phyloP scores from a whole-genome alignment of 2,329 filamentous ascomycete species.

The Herpotrichia juniperi region DNA sequence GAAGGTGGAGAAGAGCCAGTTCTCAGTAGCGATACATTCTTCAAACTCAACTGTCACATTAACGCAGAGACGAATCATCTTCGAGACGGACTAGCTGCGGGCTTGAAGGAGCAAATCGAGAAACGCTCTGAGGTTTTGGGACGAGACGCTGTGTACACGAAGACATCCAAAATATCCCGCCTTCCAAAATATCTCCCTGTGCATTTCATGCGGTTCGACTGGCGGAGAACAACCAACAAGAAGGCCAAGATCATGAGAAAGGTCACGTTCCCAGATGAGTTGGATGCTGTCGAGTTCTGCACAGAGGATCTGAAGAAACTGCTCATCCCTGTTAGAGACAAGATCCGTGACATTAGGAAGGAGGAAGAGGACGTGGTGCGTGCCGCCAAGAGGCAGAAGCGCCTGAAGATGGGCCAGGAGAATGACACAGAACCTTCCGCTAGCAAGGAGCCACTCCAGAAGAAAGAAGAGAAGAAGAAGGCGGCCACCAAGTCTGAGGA shows the following conservation, averaged over 20 bases:
- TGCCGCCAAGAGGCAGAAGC: constrained; percentile 89
- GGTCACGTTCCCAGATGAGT: constrained; percentile 91
- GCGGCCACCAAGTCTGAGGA: constrained; percentile 61
- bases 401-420: constrained; percentile 62
- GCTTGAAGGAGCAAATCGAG: constrained; percentile 85
- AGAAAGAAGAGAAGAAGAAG: constrained; percentile 52
- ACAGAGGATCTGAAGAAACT: constrained; percentile 84
- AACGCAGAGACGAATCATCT: constrained; percentile 86
- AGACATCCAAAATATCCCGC: constrained; percentile 86
- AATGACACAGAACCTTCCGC: constrained; percentile 51
- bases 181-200: constrained; percentile 95
- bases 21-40: constrained; percentile 74
- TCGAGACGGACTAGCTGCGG: constrained; percentile 82
- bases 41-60: constrained; percentile 97
- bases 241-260: constrained; percentile 99
- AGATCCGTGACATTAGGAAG: constrained; percentile 92
- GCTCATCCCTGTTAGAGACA: constrained; percentile 91
- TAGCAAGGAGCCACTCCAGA: constrained; percentile 57
- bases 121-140: constrained; percentile 81
- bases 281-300: constrained; percentile 94
- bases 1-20: constrained; percentile 75
- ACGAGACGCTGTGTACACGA: constrained; percentile 84
- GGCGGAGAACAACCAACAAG: constrained; percentile 93
- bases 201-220: constrained; percentile 98
- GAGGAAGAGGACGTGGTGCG: constrained; percentile 94